Percentiles rank a stretch among this genome's conserved stretches.
phyloP scores from a whole-genome alignment of 768 basidiomycete species.

The Mycena floridula region DNA sequence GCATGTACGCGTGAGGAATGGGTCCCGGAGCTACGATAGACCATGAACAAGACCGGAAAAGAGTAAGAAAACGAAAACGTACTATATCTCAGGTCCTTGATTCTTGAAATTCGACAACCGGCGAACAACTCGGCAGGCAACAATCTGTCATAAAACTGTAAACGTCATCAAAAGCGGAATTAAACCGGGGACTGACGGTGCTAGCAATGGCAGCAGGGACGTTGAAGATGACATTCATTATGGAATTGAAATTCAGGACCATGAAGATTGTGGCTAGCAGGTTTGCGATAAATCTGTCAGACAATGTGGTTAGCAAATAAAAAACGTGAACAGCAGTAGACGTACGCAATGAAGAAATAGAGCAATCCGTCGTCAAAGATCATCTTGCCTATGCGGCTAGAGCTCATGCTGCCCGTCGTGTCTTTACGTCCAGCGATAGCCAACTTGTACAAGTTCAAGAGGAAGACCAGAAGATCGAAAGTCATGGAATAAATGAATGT shows the following conservation, averaged over 20 bases:
- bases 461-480: conserved; percentile 59
- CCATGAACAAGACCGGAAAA: too few species aligned
- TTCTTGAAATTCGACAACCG: conserved; percentile 47
- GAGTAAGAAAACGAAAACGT: conserved; percentile 13
- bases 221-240: conserved; percentile 64
- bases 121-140: conserved; percentile 55
- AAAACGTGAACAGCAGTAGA: conserved; percentile 11
- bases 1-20: too few species aligned
- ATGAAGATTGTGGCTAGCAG: conserved; percentile 54
- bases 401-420: conserved; percentile 16
- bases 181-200: conserved; percentile 29
- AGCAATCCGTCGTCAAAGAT: conserved; percentile 69
- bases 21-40: too few species aligned
- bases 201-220: conserved; percentile 55
- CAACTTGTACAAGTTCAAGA: conserved; percentile 57
- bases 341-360: conserved; percentile 71
- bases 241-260: conserved; percentile 55
- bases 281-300: conserved; percentile 35
- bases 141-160: conserved; percentile 32
- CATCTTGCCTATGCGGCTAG: conserved; percentile 49
- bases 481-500: conserved; percentile 76
- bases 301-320: neutral
- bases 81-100: conserved; percentile 40
- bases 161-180: neutral
- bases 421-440: conserved; percentile 16